Evolutionary conservation across 2,329 filamentous ascomycete species (phyloP).

Genomic region (Bipolaris sorokiniana): DNA sequence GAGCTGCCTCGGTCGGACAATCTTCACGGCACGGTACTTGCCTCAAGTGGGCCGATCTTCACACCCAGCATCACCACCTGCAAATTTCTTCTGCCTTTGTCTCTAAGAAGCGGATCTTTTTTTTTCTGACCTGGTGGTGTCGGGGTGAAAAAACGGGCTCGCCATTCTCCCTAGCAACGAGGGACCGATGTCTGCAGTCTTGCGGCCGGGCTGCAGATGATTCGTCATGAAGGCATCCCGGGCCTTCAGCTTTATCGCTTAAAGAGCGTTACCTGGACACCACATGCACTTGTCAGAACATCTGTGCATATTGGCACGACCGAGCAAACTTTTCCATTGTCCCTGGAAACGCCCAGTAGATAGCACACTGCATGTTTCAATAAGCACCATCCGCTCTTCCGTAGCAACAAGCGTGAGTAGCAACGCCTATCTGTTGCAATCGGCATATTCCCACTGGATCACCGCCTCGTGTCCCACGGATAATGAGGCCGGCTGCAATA

Average conservation of each 20-base stretch:
- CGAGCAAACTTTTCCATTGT: constrained; percentile 42
- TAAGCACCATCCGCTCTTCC: constrained; percentile 24
- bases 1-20: constrained; percentile 16
- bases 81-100: constrained; percentile 37
- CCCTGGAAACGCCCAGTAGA: constrained; percentile 28
- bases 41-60: constrained; percentile 29
- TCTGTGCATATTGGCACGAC: constrained; percentile 34
- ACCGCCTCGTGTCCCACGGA: constrained; percentile 25
- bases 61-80: constrained; percentile 20
- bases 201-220: constrained; percentile 20
- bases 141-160: constrained; percentile 21
- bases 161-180: constrained; percentile 23
- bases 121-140: neutral
- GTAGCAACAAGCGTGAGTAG: constrained; percentile 17
- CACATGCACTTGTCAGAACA: constrained; percentile 33
- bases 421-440: constrained; percentile 12
- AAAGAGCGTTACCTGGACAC: constrained; percentile 32
- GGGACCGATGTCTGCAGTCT: constrained; percentile 19
- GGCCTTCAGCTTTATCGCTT: constrained; percentile 30
- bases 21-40: constrained; percentile 24
- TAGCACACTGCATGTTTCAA: constrained; percentile 36
- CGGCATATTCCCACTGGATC: constrained; percentile 17
- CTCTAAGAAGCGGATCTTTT: constrained; percentile 24
- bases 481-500: constrained; percentile 28
- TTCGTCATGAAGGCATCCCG: constrained; percentile 26